phyloP scores from a whole-genome alignment of 2,329 filamentous ascomycete genomes.

The Arthrobotrys iridis region DNA sequence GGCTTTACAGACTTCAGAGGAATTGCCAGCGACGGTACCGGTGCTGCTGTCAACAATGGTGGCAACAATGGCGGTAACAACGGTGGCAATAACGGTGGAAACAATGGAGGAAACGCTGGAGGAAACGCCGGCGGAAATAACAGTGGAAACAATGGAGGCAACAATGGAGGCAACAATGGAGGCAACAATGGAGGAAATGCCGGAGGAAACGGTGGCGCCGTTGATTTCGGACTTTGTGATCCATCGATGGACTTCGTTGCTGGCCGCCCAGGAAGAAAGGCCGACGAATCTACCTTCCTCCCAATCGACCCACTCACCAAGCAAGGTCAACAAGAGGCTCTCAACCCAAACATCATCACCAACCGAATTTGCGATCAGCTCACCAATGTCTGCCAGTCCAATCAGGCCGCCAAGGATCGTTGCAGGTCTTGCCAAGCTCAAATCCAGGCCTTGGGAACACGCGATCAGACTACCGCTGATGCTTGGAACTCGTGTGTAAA shows the following conservation, averaged over 20 bases:
- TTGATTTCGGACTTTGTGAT: slow-evolving; percentile 36
- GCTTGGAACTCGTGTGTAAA: slow-evolving; percentile 57
- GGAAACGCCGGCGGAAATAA: neutral
- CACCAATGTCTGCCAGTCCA: slow-evolving; percentile 72
- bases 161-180: neutral
- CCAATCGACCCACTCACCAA: slow-evolving; percentile 65
- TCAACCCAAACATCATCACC: slow-evolving; percentile 79
- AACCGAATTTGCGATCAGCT: slow-evolving; percentile 77
- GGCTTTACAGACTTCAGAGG: slow-evolving; percentile 71
- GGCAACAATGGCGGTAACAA: slow-evolving; percentile 8
- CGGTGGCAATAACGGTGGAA: neutral
- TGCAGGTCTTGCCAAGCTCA: slow-evolving; percentile 68
- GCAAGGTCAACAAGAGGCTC: slow-evolving; percentile 72
- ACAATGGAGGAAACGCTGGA: slow-evolving; percentile 41
- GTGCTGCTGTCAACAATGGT: slow-evolving; percentile 45
- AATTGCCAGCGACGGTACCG: slow-evolving; percentile 51
- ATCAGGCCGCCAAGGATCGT: slow-evolving; percentile 68
- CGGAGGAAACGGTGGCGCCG: slow-evolving; percentile 3
- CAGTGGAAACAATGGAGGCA: slow-evolving; percentile 6
- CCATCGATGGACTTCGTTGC: slow-evolving; percentile 69
- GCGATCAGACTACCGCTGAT: slow-evolving; percentile 62
- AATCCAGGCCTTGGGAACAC: slow-evolving; percentile 64
- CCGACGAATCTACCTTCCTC: slow-evolving; percentile 74
- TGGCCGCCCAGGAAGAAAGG: slow-evolving; percentile 66
- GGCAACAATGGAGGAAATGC: neutral